These are phyloP conservation scores for Erysimum cheiri DNA, from an alignment of 441 rosid genomes.

Conservation along the genomic window DNA sequence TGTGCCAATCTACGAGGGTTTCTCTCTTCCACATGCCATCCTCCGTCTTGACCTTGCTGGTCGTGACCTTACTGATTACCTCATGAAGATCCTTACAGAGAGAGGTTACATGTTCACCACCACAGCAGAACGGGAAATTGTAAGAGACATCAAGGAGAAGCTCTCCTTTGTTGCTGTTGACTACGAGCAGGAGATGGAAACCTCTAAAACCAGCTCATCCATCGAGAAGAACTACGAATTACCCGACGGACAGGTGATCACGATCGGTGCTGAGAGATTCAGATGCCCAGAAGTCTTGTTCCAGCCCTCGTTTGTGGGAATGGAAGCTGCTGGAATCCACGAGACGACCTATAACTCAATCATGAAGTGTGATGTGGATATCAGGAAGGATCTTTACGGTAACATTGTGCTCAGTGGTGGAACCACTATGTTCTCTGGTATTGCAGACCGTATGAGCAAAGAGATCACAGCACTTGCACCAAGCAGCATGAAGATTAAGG, in stretches of 20 bases:
- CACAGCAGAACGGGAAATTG: slow-evolving; percentile 72
- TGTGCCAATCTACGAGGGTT: slow-evolving; percentile 75
- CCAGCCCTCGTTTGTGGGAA: slow-evolving; percentile 66
- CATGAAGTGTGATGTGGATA: slow-evolving; percentile 91
- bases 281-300: slow-evolving; percentile 69
- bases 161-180: slow-evolving; percentile 70
- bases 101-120: slow-evolving; percentile 77
- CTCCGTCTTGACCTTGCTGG: slow-evolving; percentile 70
- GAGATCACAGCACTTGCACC: slow-evolving; percentile 62
- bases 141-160: slow-evolving; percentile 72
- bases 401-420: slow-evolving; percentile 89
- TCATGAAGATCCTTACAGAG: slow-evolving; percentile 75
- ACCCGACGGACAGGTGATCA: slow-evolving; percentile 71
- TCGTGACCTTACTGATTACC: slow-evolving; percentile 69
- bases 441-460: slow-evolving; percentile 88
- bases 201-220: slow-evolving; percentile 64
- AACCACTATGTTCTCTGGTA: slow-evolving; percentile 84
- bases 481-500: slow-evolving; percentile 47
- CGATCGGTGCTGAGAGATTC: slow-evolving; percentile 72
- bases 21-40: slow-evolving; percentile 70
- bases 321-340: slow-evolving; percentile 79
- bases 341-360: slow-evolving; percentile 87
- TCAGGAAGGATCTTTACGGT: slow-evolving; percentile 80
- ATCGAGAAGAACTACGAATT: slow-evolving; percentile 69
- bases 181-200: slow-evolving; percentile 71